Evolutionary conservation across 2,329 filamentous ascomycete genomes (phyloP).

Genomic region (Pseudogymnoascus sp.): DNA sequence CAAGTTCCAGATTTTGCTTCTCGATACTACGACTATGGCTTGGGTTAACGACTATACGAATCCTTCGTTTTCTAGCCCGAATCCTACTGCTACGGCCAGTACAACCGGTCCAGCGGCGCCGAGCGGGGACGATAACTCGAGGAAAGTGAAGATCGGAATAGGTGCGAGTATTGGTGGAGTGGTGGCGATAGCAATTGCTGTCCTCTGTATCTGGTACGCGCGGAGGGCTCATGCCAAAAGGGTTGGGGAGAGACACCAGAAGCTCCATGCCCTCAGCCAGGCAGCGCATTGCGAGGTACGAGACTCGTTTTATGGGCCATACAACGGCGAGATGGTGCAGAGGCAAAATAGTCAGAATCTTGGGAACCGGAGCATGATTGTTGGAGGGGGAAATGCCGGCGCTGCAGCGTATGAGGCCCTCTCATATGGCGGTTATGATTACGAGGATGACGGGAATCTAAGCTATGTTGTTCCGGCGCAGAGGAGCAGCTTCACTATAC

Average conservation of each 20-base stretch:
- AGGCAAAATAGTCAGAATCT: constrained; percentile 17
- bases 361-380: not conserved
- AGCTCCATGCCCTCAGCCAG: constrained; percentile 46
- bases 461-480: constrained; percentile 36
- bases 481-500: constrained; percentile 30
- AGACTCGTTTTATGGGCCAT: not conserved
- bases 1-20: constrained; percentile 38
- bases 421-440: constrained; percentile 24
- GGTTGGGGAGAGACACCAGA: constrained; percentile 42
- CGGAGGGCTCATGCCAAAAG: constrained; percentile 37
- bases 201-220: constrained; percentile 42
- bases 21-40: constrained; percentile 53
- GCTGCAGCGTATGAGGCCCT: constrained; percentile 28
- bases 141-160: constrained; percentile 54
- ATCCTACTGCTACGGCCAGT: constrained; percentile 17
- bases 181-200: constrained; percentile 26
- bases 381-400: constrained; percentile 20
- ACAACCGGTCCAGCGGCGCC: constrained; percentile 24
- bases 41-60: constrained; percentile 54
- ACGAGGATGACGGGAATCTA: constrained; percentile 29
- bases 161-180: constrained; percentile 57
- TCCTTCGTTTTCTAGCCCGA: constrained; percentile 28
- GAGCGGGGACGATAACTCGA: constrained; percentile 24
- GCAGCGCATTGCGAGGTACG: constrained; percentile 37
- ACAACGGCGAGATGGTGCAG: constrained; percentile 14